These are phyloP conservation scores for Hemileia vastatrix DNA, from an alignment of 1,284 basidiomycete genomes.

Conservation along the genomic window DNA sequence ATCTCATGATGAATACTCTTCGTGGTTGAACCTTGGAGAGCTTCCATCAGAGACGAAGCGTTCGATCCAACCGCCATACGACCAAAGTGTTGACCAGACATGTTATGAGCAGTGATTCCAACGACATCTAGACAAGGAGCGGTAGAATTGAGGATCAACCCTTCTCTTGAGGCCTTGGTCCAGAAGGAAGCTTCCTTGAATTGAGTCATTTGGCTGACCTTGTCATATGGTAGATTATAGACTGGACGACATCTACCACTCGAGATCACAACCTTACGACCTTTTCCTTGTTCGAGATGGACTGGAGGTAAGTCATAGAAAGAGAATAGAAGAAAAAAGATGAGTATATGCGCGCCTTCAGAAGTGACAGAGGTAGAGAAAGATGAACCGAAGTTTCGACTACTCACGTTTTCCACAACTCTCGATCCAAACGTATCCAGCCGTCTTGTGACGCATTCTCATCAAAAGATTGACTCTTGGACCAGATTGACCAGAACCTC, in stretches of 20 bases:
- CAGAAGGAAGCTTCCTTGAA: slow-evolving; percentile 3
- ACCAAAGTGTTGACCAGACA: slow-evolving; percentile 32
- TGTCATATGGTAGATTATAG: neutral
- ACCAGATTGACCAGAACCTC: slow-evolving; percentile 38
- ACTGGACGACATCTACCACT: slow-evolving; percentile 1
- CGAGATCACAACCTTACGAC: slow-evolving; percentile 8
- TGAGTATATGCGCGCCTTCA: neutral
- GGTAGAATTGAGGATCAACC: slow-evolving; percentile 8
- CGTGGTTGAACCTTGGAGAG: slow-evolving; percentile 29
- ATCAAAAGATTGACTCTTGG: slow-evolving; percentile 37
- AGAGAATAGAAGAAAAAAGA: neutral
- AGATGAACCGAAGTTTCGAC: neutral
- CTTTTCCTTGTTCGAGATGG: slow-evolving; percentile 13
- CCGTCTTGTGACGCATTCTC: slow-evolving; percentile 32
- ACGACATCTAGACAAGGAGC: neutral
- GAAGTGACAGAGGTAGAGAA: neutral
- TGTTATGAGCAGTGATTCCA: slow-evolving; percentile 23
- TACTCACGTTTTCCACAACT: slow-evolving; percentile 1
- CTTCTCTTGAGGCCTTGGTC: slow-evolving; percentile 12
- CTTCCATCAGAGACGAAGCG: slow-evolving; percentile 31
- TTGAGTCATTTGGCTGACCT: neutral
- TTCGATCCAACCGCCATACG: slow-evolving; percentile 34
- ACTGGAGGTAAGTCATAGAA: neutral
- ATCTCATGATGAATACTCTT: slow-evolving; percentile 33
- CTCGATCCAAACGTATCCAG: slow-evolving; percentile 8